phyloP scores from a whole-genome alignment of 331 rosid species.

The Pyracantha coccinea region DNA sequence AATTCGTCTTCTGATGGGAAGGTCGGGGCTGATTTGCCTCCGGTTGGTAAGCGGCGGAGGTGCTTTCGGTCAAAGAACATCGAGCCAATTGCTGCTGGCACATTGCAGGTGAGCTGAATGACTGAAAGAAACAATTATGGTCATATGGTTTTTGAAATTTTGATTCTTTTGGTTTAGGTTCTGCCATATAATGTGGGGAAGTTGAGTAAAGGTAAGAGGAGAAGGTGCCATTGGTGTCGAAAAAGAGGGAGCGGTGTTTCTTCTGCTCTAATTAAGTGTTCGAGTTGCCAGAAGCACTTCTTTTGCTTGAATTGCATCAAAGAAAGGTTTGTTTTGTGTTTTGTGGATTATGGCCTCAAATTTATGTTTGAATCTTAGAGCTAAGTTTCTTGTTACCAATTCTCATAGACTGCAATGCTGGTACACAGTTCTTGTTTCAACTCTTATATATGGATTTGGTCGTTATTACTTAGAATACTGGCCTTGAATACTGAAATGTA shows the following conservation, averaged over 20 bases:
- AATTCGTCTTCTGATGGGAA: constrained; percentile 46
- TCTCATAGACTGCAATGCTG: too few species aligned
- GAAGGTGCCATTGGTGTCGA: constrained; percentile 86
- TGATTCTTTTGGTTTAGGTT: constrained; percentile 26
- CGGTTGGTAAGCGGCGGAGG: constrained; percentile 28
- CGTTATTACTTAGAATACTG: not conserved
- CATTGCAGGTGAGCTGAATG: constrained; percentile 48
- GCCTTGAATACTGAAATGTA: not conserved
- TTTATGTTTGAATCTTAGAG: constrained; percentile 8
- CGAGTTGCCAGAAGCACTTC: constrained; percentile 65
- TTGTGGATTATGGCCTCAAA: not conserved
- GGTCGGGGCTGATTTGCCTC: constrained; percentile 35
- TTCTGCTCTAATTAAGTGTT: constrained; percentile 58
- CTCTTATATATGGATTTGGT: not conserved
- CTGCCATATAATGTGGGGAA: constrained; percentile 35
- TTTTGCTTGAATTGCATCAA: constrained; percentile 87
- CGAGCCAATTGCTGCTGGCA: constrained; percentile 49
- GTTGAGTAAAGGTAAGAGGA: constrained; percentile 52
- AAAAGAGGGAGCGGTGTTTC: constrained; percentile 33
- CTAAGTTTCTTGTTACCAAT: not conserved
- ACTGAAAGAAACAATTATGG: not conserved
- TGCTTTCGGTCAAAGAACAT: constrained; percentile 88
- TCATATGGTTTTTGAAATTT: not conserved
- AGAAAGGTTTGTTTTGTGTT: constrained; percentile 53
- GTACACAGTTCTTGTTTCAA: too few species aligned